Percentiles rank a stretch among this genome's conserved stretches.
These are phyloP conservation scores for Saksenaea vasiformis DNA, from an alignment of 371 early-diverging fungal species.

Conservation along the genomic window DNA sequence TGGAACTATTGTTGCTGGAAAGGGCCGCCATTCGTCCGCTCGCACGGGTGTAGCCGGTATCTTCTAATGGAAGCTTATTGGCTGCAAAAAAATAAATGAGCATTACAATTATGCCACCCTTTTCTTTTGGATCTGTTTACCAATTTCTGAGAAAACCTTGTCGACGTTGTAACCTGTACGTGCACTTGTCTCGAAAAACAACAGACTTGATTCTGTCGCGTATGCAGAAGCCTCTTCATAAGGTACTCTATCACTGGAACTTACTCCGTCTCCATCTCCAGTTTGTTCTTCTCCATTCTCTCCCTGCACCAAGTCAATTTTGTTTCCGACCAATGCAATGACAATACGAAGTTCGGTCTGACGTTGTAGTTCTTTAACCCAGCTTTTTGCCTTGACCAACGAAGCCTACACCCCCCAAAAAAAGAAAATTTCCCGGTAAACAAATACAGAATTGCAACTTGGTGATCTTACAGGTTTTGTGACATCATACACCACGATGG, in stretches of 20 bases:
- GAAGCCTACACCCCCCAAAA: constrained; percentile 64
- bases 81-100: constrained; percentile 14
- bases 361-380: constrained; percentile 92
- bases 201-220: constrained; percentile 65
- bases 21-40: constrained; percentile 16
- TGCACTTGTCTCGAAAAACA: constrained; percentile 95
- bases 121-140: constrained; percentile 19
- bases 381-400: constrained; percentile 90
- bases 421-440: neutral
- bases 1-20: constrained; percentile 9
- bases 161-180: constrained; percentile 82
- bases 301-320: constrained; percentile 67
- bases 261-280: constrained; percentile 23
- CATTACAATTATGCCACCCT: neutral
- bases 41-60: constrained; percentile 23
- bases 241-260: constrained; percentile 56
- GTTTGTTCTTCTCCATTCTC: constrained; percentile 36
- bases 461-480: constrained; percentile 70
- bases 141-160: constrained; percentile 67
- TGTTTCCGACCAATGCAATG: constrained; percentile 93
- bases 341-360: constrained; percentile 89
- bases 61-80: constrained; percentile 38
- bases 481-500: constrained; percentile 94
- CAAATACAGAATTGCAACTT: too few species aligned
- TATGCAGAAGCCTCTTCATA: constrained; percentile 79